Evolutionary conservation across 208 protist genomes (phyloP), one percentile per base, ranked within the genome.

Genomic region (Leishmania arabica): DNA sequence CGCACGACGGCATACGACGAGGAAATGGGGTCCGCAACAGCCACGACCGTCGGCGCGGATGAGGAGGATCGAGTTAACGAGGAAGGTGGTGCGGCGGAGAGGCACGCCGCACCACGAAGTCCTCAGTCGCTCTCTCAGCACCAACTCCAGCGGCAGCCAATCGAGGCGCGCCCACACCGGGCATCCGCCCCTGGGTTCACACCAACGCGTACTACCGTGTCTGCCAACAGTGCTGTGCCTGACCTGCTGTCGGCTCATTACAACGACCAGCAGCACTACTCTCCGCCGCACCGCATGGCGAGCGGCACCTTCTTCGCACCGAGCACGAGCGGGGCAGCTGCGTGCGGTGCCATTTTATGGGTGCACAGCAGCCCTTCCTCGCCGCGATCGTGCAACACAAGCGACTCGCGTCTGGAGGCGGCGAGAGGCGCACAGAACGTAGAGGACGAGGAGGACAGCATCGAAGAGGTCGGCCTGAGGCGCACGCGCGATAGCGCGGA

Each of bases 41-140:
- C 74, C 19, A 77, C 74, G 21, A 77, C 74, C 40, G 56, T 77
- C 8, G 74, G 31, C 56, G 56, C 74, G 1, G 71, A 58, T 60
- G 60, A 64, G 45, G 65, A 42, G 0, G 37, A 72, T 72, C 42
- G 68, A 15, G 45, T 1, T 42, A 47, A 49, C 17, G 68, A 45
- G 40, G 65, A 49, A 6, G 68, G 24, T 34, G 42, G 3, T 13
- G 68, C 24, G 68, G 42, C 40, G 42, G 68, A 51, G 19, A 24
- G 40, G 9, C 8, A 19, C 24, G 24, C 15, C 5, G 21, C 45
- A 6, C 66, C 15, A 53, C 49, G 68, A 51, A n/a, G 24, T 31
- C 27, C 24, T 72, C 68, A 72, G 37, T 3, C 42, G 68, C 7
- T n/a, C 21, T 1, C 21, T 47, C 42, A 15, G 9, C 40, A 72